phyloP scores from a whole-genome alignment of 495 filamentous ascomycete genomes.

The Thermothielavioides terrestris region DNA sequence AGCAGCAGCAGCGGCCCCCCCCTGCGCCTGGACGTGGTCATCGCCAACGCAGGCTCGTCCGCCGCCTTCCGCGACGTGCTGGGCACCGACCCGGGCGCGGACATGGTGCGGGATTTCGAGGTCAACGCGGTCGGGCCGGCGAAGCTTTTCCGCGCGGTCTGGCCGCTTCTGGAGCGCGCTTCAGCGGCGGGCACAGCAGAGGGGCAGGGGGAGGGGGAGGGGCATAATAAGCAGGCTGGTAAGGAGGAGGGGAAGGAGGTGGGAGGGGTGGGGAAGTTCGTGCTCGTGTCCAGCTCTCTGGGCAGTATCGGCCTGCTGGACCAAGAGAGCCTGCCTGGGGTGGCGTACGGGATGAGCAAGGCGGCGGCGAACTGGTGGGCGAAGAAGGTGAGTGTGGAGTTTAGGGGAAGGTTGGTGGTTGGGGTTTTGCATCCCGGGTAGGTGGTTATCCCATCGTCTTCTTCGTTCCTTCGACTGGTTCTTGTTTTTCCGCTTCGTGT shows the following conservation, averaged over 20 bases:
- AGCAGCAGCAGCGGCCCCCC: no score
- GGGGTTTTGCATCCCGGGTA: conserved; percentile 28
- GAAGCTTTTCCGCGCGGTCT: conserved; percentile 22
- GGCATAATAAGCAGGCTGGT: no score
- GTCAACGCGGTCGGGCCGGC: conserved; percentile 26
- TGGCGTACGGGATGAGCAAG: conserved; percentile 26
- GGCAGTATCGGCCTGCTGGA: conserved; percentile 27
- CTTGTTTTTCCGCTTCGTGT: neutral
- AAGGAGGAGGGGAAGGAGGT: neutral
- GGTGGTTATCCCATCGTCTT: conserved; percentile 1
- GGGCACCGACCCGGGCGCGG: conserved; percentile 3
- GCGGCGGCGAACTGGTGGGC: conserved; percentile 23
- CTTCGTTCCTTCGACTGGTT: neutral
- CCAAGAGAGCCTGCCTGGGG: conserved; percentile 10
- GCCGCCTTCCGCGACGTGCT: conserved; percentile 13
- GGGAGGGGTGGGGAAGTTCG: conserved; percentile 17
- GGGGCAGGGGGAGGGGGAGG: neutral
- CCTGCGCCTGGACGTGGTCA: conserved; percentile 38
- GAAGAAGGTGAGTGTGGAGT: conserved; percentile 18
- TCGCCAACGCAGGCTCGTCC: conserved; percentile 43
- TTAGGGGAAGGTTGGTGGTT: conserved; percentile 13
- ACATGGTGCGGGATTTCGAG: conserved; percentile 18
- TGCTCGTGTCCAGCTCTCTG: conserved; percentile 24
- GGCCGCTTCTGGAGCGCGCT: conserved; percentile 19
- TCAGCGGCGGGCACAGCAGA: no score